These are phyloP conservation scores for Eucalyptus dawsonii DNA, from an alignment of 345 rosid genomes.

Conservation along the genomic window DNA sequence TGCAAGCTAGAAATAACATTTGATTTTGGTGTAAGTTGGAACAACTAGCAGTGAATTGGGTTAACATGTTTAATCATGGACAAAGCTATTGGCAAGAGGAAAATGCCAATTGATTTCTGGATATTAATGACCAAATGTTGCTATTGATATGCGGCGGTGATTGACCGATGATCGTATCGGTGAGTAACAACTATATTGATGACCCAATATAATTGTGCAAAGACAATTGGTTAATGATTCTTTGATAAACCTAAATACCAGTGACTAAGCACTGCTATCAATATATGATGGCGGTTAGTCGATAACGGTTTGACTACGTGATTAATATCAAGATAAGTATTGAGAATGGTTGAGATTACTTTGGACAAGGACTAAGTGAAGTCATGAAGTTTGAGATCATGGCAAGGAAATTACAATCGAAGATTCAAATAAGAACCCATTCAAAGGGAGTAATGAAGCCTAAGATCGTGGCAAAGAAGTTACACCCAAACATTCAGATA, in stretches of 20 bases:
- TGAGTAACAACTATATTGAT: background rate
- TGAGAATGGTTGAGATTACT: background rate
- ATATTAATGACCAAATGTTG: background rate
- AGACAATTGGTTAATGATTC: background rate
- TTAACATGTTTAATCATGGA: background rate
- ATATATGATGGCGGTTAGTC: background rate
- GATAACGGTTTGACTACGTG: background rate
- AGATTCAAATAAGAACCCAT: background rate
- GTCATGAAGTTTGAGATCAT: background rate
- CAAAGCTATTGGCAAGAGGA: background rate
- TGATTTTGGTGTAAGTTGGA: too few relatives aligned
- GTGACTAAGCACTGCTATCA: background rate
- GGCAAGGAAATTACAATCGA: background rate
- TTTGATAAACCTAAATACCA: background rate
- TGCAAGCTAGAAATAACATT: too few relatives aligned
- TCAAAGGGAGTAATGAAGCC: background rate
- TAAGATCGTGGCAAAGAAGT: background rate
- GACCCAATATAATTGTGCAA: background rate
- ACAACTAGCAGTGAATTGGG: too few relatives aligned
- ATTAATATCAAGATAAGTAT: background rate
- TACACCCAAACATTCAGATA: background rate
- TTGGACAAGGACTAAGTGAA: background rate
- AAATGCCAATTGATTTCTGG: background rate
- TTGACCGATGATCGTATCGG: rapidly evolving
- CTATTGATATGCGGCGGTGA: background rate